These are phyloP conservation scores for Sorghum bicolor DNA, from an alignment of 176 grass and related monocot species.

Conservation along the genomic window DNA sequence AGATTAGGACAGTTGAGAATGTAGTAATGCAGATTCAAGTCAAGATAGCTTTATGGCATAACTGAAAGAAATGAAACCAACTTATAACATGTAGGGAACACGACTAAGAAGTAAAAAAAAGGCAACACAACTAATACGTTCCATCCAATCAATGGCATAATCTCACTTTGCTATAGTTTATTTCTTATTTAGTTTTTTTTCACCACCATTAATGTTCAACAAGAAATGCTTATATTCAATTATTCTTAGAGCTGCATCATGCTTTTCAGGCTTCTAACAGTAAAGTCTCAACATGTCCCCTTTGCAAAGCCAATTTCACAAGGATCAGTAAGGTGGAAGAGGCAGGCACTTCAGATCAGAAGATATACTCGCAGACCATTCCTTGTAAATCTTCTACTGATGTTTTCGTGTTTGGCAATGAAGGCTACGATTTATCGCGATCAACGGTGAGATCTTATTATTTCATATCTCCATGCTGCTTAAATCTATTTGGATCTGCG, in stretches of 20 bases:
- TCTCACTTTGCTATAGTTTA: neutral
- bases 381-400: conserved; percentile 39
- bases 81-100: neutral
- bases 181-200: neutral
- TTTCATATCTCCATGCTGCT: neutral
- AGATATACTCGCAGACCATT: conserved; percentile 89
- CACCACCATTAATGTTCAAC: neutral
- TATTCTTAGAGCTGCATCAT: neutral
- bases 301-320: conserved; percentile 73
- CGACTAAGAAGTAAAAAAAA: neutral
- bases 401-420: conserved; percentile 27
- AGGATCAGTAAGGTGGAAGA: conserved; percentile 70
- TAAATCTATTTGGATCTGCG: neutral
- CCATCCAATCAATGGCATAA: neutral
- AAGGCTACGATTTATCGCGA: conserved; percentile 7
- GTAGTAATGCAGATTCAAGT: neutral
- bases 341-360: conserved; percentile 66
- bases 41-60: neutral
- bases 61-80: neutral
- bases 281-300: conserved; percentile 72
- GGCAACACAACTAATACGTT: neutral
- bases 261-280: conserved; percentile 52
- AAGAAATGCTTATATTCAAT: neutral
- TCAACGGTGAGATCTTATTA: conserved; percentile 41
- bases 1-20: neutral